Conservation (phyloP, 2,329 filamentous ascomycete species). For the Talaromyces islandicus region DNA sequence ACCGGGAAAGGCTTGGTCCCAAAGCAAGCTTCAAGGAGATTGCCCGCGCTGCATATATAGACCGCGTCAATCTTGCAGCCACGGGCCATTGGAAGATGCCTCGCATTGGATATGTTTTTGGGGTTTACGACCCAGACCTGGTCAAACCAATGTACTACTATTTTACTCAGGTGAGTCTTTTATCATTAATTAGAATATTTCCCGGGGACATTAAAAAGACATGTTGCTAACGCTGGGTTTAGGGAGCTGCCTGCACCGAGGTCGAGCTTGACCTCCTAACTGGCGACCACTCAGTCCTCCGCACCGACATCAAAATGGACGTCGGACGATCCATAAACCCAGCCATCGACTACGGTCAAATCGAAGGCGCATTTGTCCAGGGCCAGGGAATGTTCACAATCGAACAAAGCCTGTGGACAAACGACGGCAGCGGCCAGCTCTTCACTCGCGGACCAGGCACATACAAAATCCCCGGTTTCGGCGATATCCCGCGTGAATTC, state of each 20-base stretch:
- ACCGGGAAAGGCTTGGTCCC: slow-evolving; percentile 66
- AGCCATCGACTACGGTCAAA: slow-evolving; percentile 74
- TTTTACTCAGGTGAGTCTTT: slow-evolving; percentile 67
- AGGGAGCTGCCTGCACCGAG: slow-evolving; percentile 80
- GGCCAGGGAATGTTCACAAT: slow-evolving; percentile 75
- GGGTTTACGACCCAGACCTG: slow-evolving; percentile 58
- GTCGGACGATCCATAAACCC: slow-evolving; percentile 62
- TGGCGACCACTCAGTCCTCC: slow-evolving; percentile 83
- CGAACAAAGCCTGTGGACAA: slow-evolving; percentile 62
- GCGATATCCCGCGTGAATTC: slow-evolving; percentile 62
- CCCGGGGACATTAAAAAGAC: not conserved
- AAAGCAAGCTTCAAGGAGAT: slow-evolving; percentile 79
- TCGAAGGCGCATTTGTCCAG: slow-evolving; percentile 76
- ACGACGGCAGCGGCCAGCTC: slow-evolving; percentile 55
- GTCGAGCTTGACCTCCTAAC: slow-evolving; percentile 92
- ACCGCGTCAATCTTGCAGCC: slow-evolving; percentile 95
- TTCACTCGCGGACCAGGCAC: slow-evolving; percentile 59
- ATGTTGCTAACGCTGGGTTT: not conserved
- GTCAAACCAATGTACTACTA: slow-evolving; percentile 95
- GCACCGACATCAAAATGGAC: slow-evolving; percentile 98
- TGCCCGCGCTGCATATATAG: slow-evolving; percentile 88
- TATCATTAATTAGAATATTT: too few species aligned
- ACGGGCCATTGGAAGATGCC: slow-evolving; percentile 97
- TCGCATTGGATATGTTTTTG: slow-evolving; percentile 94
- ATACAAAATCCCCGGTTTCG: slow-evolving; percentile 64